Conservation (phyloP, 2,329 filamentous ascomycete species). For the Paecilomyces sp. region DNA sequence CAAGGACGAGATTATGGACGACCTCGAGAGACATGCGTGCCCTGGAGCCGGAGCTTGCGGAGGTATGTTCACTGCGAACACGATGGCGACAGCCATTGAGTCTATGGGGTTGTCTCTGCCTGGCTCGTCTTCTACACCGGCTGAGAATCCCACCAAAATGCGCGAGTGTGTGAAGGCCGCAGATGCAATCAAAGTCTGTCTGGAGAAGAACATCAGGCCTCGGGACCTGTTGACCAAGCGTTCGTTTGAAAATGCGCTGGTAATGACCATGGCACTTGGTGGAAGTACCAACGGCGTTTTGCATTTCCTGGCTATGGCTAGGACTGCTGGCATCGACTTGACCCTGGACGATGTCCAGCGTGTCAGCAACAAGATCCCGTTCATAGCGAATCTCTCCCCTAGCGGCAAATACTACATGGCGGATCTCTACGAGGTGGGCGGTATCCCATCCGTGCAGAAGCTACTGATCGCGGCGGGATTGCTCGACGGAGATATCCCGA, state of each 20-base stretch:
- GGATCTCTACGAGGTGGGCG: conserved; percentile 78
- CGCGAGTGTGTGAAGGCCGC: conserved; percentile 79
- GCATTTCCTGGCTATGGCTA: conserved; percentile 85
- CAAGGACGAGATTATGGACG: conserved; percentile 71
- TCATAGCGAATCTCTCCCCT: conserved; percentile 78
- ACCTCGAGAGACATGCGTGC: conserved; percentile 74
- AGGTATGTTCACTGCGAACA: conserved; percentile 93
- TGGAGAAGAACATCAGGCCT: conserved; percentile 77
- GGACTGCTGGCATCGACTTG: conserved; percentile 69
- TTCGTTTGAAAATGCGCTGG: conserved; percentile 80
- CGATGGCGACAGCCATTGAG: conserved; percentile 86
- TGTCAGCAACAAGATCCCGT: conserved; percentile 74
- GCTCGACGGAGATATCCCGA: conserved; percentile 70
- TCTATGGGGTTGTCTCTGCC: conserved; percentile 78
- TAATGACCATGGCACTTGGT: conserved; percentile 86
- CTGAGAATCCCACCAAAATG: conserved; percentile 72
- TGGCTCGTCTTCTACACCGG: conserved; percentile 77
- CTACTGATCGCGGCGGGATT: conserved; percentile 69
- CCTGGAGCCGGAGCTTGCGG: conserved; percentile 74
- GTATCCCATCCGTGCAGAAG: conserved; percentile 79
- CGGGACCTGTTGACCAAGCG: conserved; percentile 71
- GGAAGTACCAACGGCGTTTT: conserved; percentile 85
- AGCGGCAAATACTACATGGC: conserved; percentile 81
- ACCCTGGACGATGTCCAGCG: conserved; percentile 77
- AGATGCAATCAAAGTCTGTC: conserved; percentile 67